phyloP scores from a whole-genome alignment of 192 early-diverging fungal genomes.

The Entomortierella parvispora region DNA sequence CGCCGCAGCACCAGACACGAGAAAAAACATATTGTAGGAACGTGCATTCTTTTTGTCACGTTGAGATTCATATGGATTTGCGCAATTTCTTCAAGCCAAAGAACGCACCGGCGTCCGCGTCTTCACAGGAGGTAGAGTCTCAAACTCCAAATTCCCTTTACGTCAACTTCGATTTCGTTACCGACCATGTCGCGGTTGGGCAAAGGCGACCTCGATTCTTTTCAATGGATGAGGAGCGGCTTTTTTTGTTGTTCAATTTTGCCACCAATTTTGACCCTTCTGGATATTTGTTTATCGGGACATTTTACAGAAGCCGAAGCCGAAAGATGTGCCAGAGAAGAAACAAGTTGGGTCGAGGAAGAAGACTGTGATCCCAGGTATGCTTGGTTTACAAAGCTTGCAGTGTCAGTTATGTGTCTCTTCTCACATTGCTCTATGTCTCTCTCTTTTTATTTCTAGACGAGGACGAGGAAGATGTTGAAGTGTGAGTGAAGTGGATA shows the following conservation, averaged over 20 bases:
- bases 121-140: conserved; percentile 20
- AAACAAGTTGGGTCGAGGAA: conserved; percentile 13
- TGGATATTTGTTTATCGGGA: not conserved
- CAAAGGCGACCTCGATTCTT: too few relatives aligned
- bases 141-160: too few relatives aligned
- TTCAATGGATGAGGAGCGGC: not conserved
- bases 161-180: too few relatives aligned
- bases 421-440: not conserved
- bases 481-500: conserved; percentile 19
- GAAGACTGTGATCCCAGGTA: conserved; percentile 40
- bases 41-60: too few relatives aligned
- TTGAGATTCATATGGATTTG: conserved; percentile 36
- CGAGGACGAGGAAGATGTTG: conserved; percentile 28
- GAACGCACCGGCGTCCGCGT: conserved; percentile 8
- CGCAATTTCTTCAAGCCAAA: conserved; percentile 36
- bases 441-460: conserved; percentile 21
- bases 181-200: too few relatives aligned
- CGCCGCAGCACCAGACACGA: too few relatives aligned
- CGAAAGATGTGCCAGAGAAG: conserved; percentile 28
- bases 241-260: conserved; percentile 22
- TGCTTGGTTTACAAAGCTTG: not conserved
- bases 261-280: conserved; percentile 36
- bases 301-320: conserved; percentile 1
- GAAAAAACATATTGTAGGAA: too few relatives aligned
- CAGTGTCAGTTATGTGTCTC: not conserved